A percentile compares a stretch with the other conserved stretches of the same genome.
Evolutionary conservation across 1,139 yeast genomes (phyloP).

Genomic region (Protomyces inouyei): DNA sequence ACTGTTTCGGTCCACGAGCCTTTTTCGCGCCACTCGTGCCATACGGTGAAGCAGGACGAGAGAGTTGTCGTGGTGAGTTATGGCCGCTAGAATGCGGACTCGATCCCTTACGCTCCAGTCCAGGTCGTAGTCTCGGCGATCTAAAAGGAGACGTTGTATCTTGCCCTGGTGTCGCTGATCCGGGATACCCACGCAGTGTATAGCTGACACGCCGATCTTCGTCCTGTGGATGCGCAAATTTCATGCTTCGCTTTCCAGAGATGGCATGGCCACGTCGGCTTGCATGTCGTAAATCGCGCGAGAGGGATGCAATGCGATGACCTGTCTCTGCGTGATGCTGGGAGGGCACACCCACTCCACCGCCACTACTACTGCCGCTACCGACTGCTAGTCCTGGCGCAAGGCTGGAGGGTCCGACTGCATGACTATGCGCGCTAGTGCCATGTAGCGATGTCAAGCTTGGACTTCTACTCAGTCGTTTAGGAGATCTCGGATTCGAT

Average conservation of each 20-base stretch:
- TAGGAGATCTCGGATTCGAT: slow-evolving; percentile 34
- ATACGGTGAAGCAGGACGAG: slow-evolving; percentile 18
- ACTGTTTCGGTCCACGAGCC: slow-evolving; percentile 7
- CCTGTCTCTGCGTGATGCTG: slow-evolving; percentile 4
- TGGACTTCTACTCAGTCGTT: slow-evolving; percentile 8
- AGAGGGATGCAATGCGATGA: not conserved
- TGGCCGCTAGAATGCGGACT: slow-evolving; percentile 11
- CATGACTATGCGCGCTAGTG: not conserved
- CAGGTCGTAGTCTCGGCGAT: slow-evolving; percentile 19
- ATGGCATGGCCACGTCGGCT: slow-evolving; percentile 18
- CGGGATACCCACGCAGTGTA: not conserved
- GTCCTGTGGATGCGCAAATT: slow-evolving; percentile 20
- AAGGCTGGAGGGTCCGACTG: not conserved
- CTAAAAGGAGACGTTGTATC: slow-evolving; percentile 3
- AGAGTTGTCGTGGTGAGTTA: slow-evolving; percentile 2
- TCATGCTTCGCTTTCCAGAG: slow-evolving; percentile 29
- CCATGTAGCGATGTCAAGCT: slow-evolving; percentile 2
- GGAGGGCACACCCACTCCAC: not conserved
- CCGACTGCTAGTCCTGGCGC: not conserved
- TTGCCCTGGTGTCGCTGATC: not conserved
- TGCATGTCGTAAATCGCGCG: slow-evolving; percentile 8
- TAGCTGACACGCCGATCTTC: slow-evolving; percentile 18
- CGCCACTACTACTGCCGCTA: not conserved
- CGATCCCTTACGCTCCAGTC: slow-evolving; percentile 11
- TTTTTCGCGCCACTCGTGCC: not conserved